Conservation (phyloP, 495 filamentous ascomycete genomes). For the Lophiostoma macrostomum region DNA sequence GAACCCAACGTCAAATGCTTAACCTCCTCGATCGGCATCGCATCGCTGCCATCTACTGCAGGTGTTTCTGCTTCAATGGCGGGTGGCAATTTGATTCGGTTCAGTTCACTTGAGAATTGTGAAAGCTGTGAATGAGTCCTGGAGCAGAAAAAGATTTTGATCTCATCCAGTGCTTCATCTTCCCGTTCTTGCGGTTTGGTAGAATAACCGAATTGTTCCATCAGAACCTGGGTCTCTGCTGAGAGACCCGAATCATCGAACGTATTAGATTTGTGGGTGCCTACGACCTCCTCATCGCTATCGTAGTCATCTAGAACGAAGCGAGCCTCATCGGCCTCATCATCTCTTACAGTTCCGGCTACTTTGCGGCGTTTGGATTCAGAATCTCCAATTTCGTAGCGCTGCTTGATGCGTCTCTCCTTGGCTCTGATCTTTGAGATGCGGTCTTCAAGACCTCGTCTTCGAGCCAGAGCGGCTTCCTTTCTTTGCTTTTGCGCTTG, state of each 20-base stretch:
- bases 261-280: slow-evolving; percentile 31
- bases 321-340: slow-evolving; percentile 56
- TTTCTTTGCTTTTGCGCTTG: slow-evolving; percentile 65
- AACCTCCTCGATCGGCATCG: slow-evolving; percentile 55
- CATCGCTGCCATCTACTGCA: slow-evolving; percentile 31
- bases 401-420: slow-evolving; percentile 60
- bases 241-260: slow-evolving; percentile 48
- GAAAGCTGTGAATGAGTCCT: slow-evolving; percentile 92
- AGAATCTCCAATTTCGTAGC: slow-evolving; percentile 46
- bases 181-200: slow-evolving; percentile 46
- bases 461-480: slow-evolving; percentile 60
- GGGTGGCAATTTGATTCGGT: slow-evolving; percentile 74
- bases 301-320: slow-evolving; percentile 80
- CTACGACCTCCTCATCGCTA: slow-evolving; percentile 56
- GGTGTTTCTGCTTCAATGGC: slow-evolving; percentile 45
- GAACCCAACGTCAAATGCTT: slow-evolving; percentile 90
- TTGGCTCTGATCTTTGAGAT: slow-evolving; percentile 65
- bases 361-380: slow-evolving; percentile 47
- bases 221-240: slow-evolving; percentile 59
- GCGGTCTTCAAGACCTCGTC: slow-evolving; percentile 67
- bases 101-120: slow-evolving; percentile 88
- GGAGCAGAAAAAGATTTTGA: slow-evolving; percentile 83
- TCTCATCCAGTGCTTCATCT: slow-evolving; percentile 52
- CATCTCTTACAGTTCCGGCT: neutral
- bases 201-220: slow-evolving; percentile 53